Evolutionary conservation across 164 flowering plant genomes (phyloP), one percentile per base, ranked within the genome.

Genomic region (Stephania cephalantha): DNA sequence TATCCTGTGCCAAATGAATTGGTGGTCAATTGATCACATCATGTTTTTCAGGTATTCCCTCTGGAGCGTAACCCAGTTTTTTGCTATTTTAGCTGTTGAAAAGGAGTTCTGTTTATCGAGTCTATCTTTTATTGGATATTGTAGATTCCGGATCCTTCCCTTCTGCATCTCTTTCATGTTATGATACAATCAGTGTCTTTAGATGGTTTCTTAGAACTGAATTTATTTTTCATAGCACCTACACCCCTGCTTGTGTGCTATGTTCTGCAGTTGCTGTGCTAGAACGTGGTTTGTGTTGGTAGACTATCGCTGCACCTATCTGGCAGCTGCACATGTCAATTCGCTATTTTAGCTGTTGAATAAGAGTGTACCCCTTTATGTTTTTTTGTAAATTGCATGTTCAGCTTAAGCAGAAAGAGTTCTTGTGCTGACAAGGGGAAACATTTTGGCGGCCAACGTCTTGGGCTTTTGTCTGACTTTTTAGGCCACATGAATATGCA

Each of bases 1-100:
- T 72, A 11, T 74, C 71, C 71, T 35, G 22, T 74, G 53, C 70
- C 44, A 69, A 20, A 72, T 7, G 15, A 22, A 15, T 73, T 42
- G 46, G 45, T 29, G 53, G 25, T 68, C 35, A 29, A 46, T 48
- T 68, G 46, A 31, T 55, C 50, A 68, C 20, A 55, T 29, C 72
- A 42, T 30, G 48, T 46, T 52, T 46, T 22, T 48, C 55, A 64
- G 73, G 69, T 30, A 48, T 71, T 35, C 50, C 20, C 31, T 75
- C 7, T 55, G 67, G 31, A 69, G 8, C 53, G 68, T 69, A 35
- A 35, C 7, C 50, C 70, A 8, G 20, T 4, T 75, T 25, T 35
- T 69, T 13, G 2, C 58, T 71, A 18, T 52, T 42, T 18, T 7
- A 31, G 8, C 35, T 42, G 45, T 44, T 46, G 25, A 42, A 68